Percentiles rank a stretch among this genome's conserved stretches.
phyloP scores from a whole-genome alignment of 495 filamentous ascomycete species.

The Talaromyces liani region DNA sequence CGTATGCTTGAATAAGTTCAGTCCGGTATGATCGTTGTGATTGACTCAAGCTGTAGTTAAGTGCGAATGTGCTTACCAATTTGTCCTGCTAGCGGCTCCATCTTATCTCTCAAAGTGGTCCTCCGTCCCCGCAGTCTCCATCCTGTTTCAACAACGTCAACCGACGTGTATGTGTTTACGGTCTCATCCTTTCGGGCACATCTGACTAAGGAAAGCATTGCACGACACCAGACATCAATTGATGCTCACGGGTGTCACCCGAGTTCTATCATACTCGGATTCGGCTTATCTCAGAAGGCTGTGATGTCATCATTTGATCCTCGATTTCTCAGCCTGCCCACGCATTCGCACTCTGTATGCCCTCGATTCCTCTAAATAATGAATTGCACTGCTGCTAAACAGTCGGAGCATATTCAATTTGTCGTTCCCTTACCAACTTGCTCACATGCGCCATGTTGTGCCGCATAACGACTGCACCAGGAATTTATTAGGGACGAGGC shows the following conservation, averaged over 20 bases:
- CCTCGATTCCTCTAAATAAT: background rate
- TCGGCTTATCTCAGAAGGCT: background rate
- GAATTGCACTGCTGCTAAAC: background rate
- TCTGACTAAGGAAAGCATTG: background rate
- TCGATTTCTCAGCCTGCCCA: background rate
- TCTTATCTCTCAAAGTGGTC: background rate
- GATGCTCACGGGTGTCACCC: background rate
- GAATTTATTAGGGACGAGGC: background rate
- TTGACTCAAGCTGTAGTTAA: no score
- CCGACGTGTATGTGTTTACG: background rate
- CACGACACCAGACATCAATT: background rate
- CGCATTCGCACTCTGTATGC: background rate
- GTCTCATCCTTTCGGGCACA: background rate
- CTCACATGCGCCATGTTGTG: background rate
- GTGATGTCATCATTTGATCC: background rate
- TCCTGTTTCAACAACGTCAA: background rate
- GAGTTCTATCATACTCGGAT: background rate
- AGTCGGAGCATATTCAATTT: background rate
- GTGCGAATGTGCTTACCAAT: no score
- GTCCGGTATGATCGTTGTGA: background rate
- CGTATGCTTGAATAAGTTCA: background rate
- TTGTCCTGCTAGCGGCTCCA: background rate
- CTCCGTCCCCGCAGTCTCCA: background rate
- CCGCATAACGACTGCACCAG: background rate
- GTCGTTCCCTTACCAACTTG: background rate